These are phyloP conservation scores for Chenopodium berlandieri DNA, from an alignment of 148 eudicot species.

Conservation along the genomic window DNA sequence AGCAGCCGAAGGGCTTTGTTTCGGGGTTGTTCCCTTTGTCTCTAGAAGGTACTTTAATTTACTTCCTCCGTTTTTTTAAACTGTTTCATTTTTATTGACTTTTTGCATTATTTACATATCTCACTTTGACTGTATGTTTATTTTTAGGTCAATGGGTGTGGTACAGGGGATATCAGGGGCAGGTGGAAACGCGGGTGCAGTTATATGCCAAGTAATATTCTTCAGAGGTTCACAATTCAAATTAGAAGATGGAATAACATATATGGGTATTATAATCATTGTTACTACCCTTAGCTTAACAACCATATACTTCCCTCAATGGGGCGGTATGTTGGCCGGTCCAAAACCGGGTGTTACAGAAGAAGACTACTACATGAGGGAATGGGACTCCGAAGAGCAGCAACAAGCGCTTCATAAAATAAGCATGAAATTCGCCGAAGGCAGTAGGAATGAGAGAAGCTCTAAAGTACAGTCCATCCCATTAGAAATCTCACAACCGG, in stretches of 20 bases:
- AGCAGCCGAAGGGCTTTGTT: neutral
- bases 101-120: no score
- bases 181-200: neutral
- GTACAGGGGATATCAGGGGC: neutral
- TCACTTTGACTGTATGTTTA: no score
- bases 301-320: neutral
- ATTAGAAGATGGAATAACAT: neutral
- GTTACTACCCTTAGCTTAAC: neutral
- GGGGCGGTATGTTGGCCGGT: neutral
- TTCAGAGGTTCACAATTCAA: neutral
- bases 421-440: neutral
- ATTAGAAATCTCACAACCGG: neutral
- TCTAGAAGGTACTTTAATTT: neutral
- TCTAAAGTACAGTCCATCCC: neutral
- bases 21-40: neutral
- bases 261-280: neutral
- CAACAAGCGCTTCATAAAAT: neutral
- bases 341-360: neutral
- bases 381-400: neutral
- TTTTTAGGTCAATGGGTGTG: neutral
- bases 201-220: neutral
- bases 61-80: no score
- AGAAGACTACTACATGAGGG: neutral
- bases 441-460: neutral
- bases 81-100: no score